These are phyloP conservation scores for Capronia coronata DNA, from an alignment of 2,329 filamentous ascomycete genomes.

Conservation along the genomic window DNA sequence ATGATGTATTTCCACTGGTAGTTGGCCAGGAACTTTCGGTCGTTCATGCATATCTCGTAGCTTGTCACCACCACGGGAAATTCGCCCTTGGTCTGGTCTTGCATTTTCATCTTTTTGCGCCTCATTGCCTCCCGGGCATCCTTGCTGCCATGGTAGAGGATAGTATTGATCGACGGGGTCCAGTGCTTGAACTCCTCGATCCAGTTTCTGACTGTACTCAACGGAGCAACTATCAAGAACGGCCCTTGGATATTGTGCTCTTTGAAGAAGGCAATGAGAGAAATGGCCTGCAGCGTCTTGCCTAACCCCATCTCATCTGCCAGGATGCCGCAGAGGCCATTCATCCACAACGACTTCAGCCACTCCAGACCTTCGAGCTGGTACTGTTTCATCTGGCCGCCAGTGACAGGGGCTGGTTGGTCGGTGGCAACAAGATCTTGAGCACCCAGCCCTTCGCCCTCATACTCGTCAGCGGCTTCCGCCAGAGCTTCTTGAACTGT, in stretches of 20 bases:
- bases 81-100: slow-evolving; percentile 59
- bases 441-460: slow-evolving; percentile 55
- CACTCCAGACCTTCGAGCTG: slow-evolving; percentile 92
- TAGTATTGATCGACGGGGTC: slow-evolving; percentile 79
- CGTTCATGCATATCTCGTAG: slow-evolving; percentile 92
- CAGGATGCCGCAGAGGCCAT: slow-evolving; percentile 83
- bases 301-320: slow-evolving; percentile 93
- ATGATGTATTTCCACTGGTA: slow-evolving; percentile 98
- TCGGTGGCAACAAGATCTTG: slow-evolving; percentile 70
- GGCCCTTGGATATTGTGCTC: slow-evolving; percentile 85
- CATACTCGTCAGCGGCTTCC: slow-evolving; percentile 52
- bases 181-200: slow-evolving; percentile 87
- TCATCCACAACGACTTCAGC: slow-evolving; percentile 77
- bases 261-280: slow-evolving; percentile 76
- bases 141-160: slow-evolving; percentile 85
- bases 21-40: slow-evolving; percentile 70
- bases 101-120: slow-evolving; percentile 58
- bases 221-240: slow-evolving; percentile 80
- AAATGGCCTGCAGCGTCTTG: slow-evolving; percentile 88
- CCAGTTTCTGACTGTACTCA: slow-evolving; percentile 94
- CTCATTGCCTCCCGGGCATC: slow-evolving; percentile 71
- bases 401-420: slow-evolving; percentile 77
- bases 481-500: slow-evolving; percentile 53
- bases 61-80: slow-evolving; percentile 93
- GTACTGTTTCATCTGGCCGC: slow-evolving; percentile 87